A percentile compares a stretch with the other conserved stretches of the same genome.
phyloP scores from a whole-genome alignment of 306 rosid genomes.

The Lathyrus sativus region DNA sequence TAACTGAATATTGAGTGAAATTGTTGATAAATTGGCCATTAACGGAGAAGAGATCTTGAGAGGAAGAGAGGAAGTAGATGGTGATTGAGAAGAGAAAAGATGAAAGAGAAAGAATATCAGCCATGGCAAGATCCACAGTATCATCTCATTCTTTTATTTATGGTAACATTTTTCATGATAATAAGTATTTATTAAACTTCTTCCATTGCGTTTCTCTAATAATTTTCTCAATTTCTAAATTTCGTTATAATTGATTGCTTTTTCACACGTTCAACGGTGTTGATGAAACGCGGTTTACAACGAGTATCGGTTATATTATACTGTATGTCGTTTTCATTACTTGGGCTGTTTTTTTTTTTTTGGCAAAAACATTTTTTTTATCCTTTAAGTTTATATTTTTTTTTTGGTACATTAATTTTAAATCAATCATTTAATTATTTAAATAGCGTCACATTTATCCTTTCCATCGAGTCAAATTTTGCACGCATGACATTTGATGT shows the following conservation, averaged over 20 bases:
- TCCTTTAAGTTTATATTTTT: too few relatives aligned
- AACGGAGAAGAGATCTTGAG: slow-evolving; percentile 46
- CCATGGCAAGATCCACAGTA: slow-evolving; percentile 59
- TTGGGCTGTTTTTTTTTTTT: not conserved
- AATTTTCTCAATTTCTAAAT: not conserved
- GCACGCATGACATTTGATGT: too few relatives aligned
- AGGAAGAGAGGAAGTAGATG: slow-evolving; percentile 43
- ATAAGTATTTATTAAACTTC: not conserved
- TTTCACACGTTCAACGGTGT: slow-evolving; percentile 63
- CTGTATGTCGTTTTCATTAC: not conserved
- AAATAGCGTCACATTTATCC: too few relatives aligned
- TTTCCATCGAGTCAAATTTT: too few relatives aligned
- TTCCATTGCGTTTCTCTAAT: not conserved
- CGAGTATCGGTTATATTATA: not conserved
- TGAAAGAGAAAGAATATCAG: slow-evolving; percentile 50
- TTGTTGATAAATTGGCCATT: slow-evolving; percentile 43
- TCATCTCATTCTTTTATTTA: slow-evolving; percentile 22
- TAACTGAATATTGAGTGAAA: slow-evolving; percentile 38
- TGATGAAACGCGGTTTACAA: slow-evolving; percentile 33
- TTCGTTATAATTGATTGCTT: not conserved
- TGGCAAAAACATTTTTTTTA: too few relatives aligned
- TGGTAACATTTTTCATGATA: slow-evolving; percentile 3
- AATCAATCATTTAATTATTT: too few relatives aligned
- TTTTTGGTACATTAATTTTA: too few relatives aligned
- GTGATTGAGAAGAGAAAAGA: slow-evolving; percentile 37